Conservation (phyloP, 2,329 filamentous ascomycete genomes). For the Tetracladium maxilliforme region DNA sequence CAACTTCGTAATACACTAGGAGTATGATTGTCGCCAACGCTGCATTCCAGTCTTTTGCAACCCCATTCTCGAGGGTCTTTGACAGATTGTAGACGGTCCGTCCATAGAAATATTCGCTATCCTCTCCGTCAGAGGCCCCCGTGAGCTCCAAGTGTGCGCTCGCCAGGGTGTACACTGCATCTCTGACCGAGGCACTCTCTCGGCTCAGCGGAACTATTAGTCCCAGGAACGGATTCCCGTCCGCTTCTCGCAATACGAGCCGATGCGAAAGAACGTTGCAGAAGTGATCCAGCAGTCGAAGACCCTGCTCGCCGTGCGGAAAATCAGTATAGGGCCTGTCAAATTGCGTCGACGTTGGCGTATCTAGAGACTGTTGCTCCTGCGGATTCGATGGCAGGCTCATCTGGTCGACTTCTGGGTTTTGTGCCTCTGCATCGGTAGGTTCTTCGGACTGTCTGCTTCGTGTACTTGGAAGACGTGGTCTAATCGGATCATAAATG, state of each 20-base stretch:
- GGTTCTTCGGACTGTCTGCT: too few relatives aligned
- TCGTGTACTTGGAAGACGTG: constrained; percentile 8
- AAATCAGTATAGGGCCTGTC: constrained; percentile 41
- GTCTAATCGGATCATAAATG: constrained; percentile 15
- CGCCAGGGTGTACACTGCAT: constrained; percentile 72
- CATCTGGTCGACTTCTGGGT: too few relatives aligned
- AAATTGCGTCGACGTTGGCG: constrained; percentile 18
- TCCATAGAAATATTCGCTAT: constrained; percentile 43
- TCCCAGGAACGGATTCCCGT: constrained; percentile 47
- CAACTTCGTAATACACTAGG: constrained; percentile 47
- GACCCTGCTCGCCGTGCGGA: constrained; percentile 34
- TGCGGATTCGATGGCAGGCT: too few relatives aligned
- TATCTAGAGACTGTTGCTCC: not conserved
- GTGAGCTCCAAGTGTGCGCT: constrained; percentile 69
- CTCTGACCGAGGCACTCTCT: constrained; percentile 47
- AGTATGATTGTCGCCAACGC: constrained; percentile 45
- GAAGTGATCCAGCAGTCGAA: constrained; percentile 45
- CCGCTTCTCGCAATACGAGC: constrained; percentile 49
- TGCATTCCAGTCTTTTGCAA: constrained; percentile 37
- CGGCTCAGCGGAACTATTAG: constrained; percentile 43
- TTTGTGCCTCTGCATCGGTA: too few relatives aligned
- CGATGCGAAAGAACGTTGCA: constrained; percentile 48
- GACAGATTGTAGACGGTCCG: constrained; percentile 42
- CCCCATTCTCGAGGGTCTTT: constrained; percentile 36
- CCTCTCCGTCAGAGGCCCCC: constrained; percentile 34